Evolutionary conservation across 2,329 filamentous ascomycete species (phyloP), one percentile per base, ranked within the genome.

Genomic region (Ilyonectria sp.): DNA sequence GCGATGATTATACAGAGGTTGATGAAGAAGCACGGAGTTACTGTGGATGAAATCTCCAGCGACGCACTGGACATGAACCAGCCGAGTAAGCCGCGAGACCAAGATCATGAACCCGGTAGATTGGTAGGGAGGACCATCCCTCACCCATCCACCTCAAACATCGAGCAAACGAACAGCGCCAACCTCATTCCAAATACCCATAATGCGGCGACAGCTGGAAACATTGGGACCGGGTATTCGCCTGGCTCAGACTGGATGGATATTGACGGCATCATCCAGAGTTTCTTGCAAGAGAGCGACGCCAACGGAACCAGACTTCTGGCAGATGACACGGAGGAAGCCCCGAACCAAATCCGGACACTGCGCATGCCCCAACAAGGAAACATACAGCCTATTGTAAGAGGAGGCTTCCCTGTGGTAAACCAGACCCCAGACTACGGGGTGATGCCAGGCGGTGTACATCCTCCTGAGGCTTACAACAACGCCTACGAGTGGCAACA

Each of bases 1-100:
- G 80, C 80, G 8, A 79, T 80, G 0, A 83, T 87, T 11, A 82
- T 87, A 0, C 75, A 84, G 47, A 80, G 79, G 37, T 71, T 87
- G 13, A 85, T 85, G 82, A 81, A 82, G 62, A 79, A 82, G 17
- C 79, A 86, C 54, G 79, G 80, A 0, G 80, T 85, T 1, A 63
- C 69, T 2, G 59, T 76, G 9, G 67, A 68, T 4, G 61, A 69
- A 10, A 6, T 63, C 17, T 70, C 52, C 1, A 72, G 49, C 40
- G 58, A 70, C 23, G 67, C 68, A 6, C 58, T 70, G 0, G 68
- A 70, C 1, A 43, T 43, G 40, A 7, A n/a, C 40, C 40, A 43
- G 4, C 40, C 40, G 8, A n/a, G 17, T 5, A 43, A n/a, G 40
- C 4, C n/a, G 40, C 40, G 40, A n/a, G 40, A 43, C 15, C 3